These are phyloP conservation scores for Blepharisma japonicum DNA, from an alignment of 73 alveolate genomes.

Conservation along the genomic window DNA sequence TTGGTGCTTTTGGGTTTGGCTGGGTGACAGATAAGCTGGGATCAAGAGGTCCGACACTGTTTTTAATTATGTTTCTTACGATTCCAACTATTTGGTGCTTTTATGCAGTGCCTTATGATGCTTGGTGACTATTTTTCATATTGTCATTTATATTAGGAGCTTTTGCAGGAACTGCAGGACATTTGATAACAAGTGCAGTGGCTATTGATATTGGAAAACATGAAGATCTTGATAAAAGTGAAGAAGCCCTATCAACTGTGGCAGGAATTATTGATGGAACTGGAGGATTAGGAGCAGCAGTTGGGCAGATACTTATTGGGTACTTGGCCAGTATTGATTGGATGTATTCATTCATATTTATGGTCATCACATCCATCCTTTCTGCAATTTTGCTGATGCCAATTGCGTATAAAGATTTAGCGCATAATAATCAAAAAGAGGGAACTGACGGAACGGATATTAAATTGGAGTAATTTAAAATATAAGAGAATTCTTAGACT, in stretches of 20 bases:
- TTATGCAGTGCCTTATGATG: background rate
- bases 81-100: background rate
- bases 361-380: too few relatives aligned
- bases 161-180: background rate
- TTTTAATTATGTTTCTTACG: background rate
- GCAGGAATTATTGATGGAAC: constrained; percentile 18
- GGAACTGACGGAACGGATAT: too few relatives aligned
- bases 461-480: too few relatives aligned
- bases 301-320: constrained; percentile 26
- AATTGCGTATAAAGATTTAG: too few relatives aligned
- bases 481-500: too few relatives aligned
- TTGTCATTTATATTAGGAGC: background rate
- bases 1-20: background rate
- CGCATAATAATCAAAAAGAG: too few relatives aligned
- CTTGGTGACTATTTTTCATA: background rate
- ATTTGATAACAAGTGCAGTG: constrained; percentile 4
- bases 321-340: background rate
- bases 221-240: background rate
- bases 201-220: background rate
- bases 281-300: constrained; percentile 28
- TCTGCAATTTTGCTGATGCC: too few relatives aligned
- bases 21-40: constrained; percentile 1
- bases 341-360: background rate
- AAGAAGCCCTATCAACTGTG: background rate
- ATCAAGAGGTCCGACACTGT: background rate